Conservation (phyloP, 192 early-diverging fungal genomes). For the Umbelopsis ramanniana region DNA sequence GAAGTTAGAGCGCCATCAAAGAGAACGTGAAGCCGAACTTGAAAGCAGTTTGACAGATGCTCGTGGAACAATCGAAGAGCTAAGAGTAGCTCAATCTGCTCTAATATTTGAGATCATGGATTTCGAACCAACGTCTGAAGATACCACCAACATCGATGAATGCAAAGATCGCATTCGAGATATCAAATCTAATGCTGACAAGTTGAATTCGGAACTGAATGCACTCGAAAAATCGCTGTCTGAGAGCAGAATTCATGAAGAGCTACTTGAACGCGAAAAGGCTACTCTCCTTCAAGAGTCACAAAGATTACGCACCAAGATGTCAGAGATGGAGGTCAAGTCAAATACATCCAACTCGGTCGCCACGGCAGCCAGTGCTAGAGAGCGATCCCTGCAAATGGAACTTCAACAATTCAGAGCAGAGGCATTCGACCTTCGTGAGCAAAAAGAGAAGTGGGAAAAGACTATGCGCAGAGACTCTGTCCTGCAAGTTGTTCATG, state of each 20-base stretch:
- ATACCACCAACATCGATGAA: not conserved
- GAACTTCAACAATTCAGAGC: slow-evolving; percentile 40
- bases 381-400: slow-evolving; percentile 29
- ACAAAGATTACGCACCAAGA: slow-evolving; percentile 2
- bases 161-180: slow-evolving; percentile 24
- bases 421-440: slow-evolving; percentile 22
- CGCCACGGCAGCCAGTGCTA: slow-evolving; percentile 12
- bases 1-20: slow-evolving; percentile 14
- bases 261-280: slow-evolving; percentile 13
- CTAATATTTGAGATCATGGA: not conserved
- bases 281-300: not conserved
- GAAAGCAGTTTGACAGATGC: slow-evolving; percentile 10
- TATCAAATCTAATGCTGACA: slow-evolving; percentile 23
- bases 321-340: slow-evolving; percentile 40
- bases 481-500: slow-evolving; percentile 43
- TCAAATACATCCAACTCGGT: slow-evolving; percentile 31
- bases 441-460: slow-evolving; percentile 46
- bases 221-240: slow-evolving; percentile 17
- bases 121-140: not conserved
- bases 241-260: not conserved
- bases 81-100: slow-evolving; percentile 7
- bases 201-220: not conserved
- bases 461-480: slow-evolving; percentile 43
- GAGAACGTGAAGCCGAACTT: slow-evolving; percentile 14
- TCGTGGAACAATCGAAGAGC: not conserved